phyloP scores from a whole-genome alignment of 2,329 filamentous ascomycete species.

The Amauroascus niger region DNA sequence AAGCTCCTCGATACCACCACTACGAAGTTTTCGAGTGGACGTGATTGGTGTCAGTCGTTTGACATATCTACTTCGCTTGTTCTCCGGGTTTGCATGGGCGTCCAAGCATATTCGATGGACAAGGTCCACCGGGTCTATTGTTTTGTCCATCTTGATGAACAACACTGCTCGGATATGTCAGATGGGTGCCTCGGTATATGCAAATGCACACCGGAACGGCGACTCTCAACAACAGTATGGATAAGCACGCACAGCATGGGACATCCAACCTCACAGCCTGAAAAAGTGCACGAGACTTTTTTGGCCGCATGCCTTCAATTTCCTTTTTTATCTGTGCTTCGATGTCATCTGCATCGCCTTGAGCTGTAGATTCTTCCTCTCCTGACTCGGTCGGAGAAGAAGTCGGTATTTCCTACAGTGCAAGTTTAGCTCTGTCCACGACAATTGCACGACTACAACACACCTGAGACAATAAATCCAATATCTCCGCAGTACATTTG shows the following conservation, averaged over 20 bases:
- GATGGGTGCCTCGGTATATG: slow-evolving; percentile 15
- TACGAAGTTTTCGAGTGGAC: slow-evolving; percentile 48
- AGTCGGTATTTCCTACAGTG: slow-evolving; percentile 11
- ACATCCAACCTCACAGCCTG: slow-evolving; percentile 46
- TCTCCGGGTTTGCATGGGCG: slow-evolving; percentile 42
- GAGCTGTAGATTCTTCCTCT: slow-evolving; percentile 21
- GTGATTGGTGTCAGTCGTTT: slow-evolving; percentile 53
- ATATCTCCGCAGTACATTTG: slow-evolving; percentile 49
- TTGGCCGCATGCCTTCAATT: slow-evolving; percentile 44
- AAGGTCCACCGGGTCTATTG: slow-evolving; percentile 51
- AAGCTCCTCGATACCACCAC: slow-evolving; percentile 48
- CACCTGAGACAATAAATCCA: slow-evolving; percentile 50
- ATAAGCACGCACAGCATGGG: slow-evolving; percentile 32
- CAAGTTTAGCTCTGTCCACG: slow-evolving; percentile 1
- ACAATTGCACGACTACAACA: not conserved
- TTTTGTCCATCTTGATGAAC: slow-evolving; percentile 49
- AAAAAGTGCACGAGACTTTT: slow-evolving; percentile 42
- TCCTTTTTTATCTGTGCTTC: slow-evolving; percentile 53
- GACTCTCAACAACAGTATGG: slow-evolving; percentile 5
- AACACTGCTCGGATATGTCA: slow-evolving; percentile 37
- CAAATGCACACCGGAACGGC: not conserved
- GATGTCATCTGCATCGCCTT: slow-evolving; percentile 43
- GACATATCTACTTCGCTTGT: slow-evolving; percentile 48
- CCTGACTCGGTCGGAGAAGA: slow-evolving; percentile 7
- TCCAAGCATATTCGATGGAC: slow-evolving; percentile 51